These are phyloP conservation scores for Termitomyces sp. DNA, from an alignment of 768 basidiomycete genomes.

Conservation along the genomic window DNA sequence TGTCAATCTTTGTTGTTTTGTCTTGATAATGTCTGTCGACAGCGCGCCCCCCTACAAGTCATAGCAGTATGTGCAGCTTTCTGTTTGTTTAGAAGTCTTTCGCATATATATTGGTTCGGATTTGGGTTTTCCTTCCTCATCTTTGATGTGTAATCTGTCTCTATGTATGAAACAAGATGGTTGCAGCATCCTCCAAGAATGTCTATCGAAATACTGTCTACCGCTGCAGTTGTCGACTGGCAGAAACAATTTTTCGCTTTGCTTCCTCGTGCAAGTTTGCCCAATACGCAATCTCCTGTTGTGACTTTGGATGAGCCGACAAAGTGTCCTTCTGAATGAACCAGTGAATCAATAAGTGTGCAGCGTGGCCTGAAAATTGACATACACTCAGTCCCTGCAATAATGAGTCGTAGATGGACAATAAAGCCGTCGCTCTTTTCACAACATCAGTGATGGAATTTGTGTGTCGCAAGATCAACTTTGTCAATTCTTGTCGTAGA, in stretches of 20 bases:
- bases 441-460: constrained; percentile 59
- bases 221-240: constrained; percentile 27
- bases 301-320: constrained; percentile 79
- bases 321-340: constrained; percentile 56
- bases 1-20: neutral
- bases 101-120: neutral
- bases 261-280: constrained; percentile 82
- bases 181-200: neutral
- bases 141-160: constrained; percentile 4
- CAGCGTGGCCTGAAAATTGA: constrained; percentile 11
- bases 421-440: constrained; percentile 64
- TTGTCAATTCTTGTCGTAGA: constrained; percentile 79
- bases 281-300: constrained; percentile 87
- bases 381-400: constrained; percentile 76
- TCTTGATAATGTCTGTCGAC: neutral
- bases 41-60: constrained; percentile 19
- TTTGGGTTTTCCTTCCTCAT: neutral
- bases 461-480: constrained; percentile 72
- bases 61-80: constrained; percentile 2
- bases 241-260: constrained; percentile 51
- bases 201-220: constrained; percentile 2
- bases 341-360: neutral
- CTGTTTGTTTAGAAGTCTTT: neutral
- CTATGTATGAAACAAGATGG: constrained; percentile 7
- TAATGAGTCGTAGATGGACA: constrained; percentile 71